Base-by-base conservation (phyloP, 306 rosid genomes). In the Astragalus membranaceus region DNA sequence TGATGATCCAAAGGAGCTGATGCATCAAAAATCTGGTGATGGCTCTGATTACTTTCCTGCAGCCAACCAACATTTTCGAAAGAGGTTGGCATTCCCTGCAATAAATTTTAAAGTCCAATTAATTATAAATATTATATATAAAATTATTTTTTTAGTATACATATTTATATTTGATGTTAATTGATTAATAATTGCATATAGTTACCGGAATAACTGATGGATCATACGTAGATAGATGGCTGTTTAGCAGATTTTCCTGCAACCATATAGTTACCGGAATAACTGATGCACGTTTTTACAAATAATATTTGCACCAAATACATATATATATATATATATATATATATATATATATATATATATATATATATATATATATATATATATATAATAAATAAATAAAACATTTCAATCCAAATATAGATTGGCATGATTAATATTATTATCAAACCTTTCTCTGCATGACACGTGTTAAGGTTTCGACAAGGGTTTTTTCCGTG, bases 371-470 rank as follows among this genome's bases (percentile, higher is more conserved):
- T n/a, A n/a, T n/a, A n/a, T n/a, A n/a, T n/a, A n/a, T n/a, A n/a
- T n/a, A n/a, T n/a, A n/a, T n/a, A n/a, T n/a, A n/a, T n/a, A n/a
- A n/a, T n/a, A n/a, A n/a, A n/a, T n/a, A n/a, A n/a, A n/a, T n/a
- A n/a, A n/a, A n/a, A n/a, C n/a, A n/a, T n/a, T n/a, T n/a, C n/a
- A n/a, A n/a, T n/a, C n/a, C n/a, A n/a, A n/a, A n/a, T n/a, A n/a
- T n/a, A n/a, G 39, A 72, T 20, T 30, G 1, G 37, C 5, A n/a
- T 35, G 36, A 14, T 35, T 26, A 49, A 0, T 7, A 29, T 57
- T 20, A 58, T 37, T 23, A 76, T 35, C n/a, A 30, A 53, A 89
- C 98, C 96, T 93, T 93, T 77, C 90, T 88, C 12, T 88, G 90
- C 58, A 86, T 81, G 20, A 93, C 89, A n/a, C 84, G 84, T 5